Percentiles rank a stretch among this genome's conserved stretches.
These are phyloP conservation scores for Acacia pycnantha DNA, from an alignment of 331 rosid genomes.

Conservation along the genomic window DNA sequence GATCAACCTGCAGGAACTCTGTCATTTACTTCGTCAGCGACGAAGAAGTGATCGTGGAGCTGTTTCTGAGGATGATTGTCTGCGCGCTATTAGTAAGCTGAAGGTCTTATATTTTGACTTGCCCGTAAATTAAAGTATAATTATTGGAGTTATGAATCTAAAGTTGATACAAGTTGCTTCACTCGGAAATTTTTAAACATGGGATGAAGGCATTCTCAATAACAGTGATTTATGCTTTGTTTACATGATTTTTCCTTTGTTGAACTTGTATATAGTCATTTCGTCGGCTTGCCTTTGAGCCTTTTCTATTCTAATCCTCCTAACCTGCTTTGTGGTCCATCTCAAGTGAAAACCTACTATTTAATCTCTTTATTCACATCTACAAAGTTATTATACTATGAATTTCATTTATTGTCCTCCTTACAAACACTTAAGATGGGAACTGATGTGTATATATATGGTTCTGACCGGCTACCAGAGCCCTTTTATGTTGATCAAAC, in stretches of 20 bases:
- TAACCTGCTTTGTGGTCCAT: background rate
- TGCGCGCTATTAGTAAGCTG: constrained; percentile 90
- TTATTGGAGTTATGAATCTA: constrained; percentile 6
- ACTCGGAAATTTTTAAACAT: background rate
- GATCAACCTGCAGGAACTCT: constrained; percentile 84
- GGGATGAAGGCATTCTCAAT: background rate
- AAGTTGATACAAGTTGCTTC: background rate
- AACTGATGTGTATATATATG: background rate
- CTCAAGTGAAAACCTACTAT: background rate
- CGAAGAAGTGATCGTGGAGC: constrained; percentile 82
- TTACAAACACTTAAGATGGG: background rate
- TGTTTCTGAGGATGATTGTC: constrained; percentile 94
- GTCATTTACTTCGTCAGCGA: constrained; percentile 68
- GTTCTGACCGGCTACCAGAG: background rate
- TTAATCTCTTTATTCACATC: constrained; percentile 5
- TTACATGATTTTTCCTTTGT: background rate
- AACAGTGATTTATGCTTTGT: background rate
- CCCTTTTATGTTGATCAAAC: background rate
- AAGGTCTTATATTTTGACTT: constrained; percentile 59
- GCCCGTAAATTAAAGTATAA: background rate
- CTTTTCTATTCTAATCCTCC: background rate
- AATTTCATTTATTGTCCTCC: background rate
- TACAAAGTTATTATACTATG: background rate
- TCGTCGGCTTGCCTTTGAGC: background rate
- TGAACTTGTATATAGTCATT: background rate